Evolutionary conservation across 176 grass and related monocot genomes (phyloP).

Genomic region (Triticum dicoccoides): DNA sequence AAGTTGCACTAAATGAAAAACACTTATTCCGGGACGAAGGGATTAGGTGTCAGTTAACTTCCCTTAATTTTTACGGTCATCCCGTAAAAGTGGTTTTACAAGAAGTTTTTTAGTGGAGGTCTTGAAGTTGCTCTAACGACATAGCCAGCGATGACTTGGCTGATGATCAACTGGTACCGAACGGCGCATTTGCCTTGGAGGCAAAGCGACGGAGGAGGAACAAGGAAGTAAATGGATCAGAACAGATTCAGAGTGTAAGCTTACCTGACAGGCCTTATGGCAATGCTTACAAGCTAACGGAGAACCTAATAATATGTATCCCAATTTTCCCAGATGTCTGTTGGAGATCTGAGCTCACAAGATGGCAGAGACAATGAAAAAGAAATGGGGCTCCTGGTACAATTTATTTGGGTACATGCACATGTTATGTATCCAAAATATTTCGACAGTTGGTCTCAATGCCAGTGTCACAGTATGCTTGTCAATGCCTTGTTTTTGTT

Average conservation of each 20-base stretch:
- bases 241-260: conserved; percentile 57
- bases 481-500: too few species aligned
- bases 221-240: conserved; percentile 71
- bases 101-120: too few species aligned
- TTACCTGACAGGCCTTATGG: too few species aligned
- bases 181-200: not conserved
- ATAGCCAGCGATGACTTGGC: conserved; percentile 4
- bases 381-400: not conserved
- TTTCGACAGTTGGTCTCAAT: not conserved
- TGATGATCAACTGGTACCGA: conserved; percentile 3
- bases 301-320: not conserved
- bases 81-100: too few species aligned
- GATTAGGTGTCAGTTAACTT: too few species aligned
- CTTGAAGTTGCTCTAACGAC: conserved; percentile 10
- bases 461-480: not conserved
- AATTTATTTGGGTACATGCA: not conserved
- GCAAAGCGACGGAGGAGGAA: not conserved
- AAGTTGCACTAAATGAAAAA: too few species aligned
- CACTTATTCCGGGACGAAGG: too few species aligned
- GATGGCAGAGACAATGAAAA: not conserved
- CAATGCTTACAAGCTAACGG: not conserved
- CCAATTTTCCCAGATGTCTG: not conserved
- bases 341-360: too few species aligned
- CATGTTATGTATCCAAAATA: not conserved
- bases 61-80: too few species aligned